These are phyloP conservation scores for Sporisorium exsertum DNA, from an alignment of 1,284 basidiomycete species.

Conservation along the genomic window DNA sequence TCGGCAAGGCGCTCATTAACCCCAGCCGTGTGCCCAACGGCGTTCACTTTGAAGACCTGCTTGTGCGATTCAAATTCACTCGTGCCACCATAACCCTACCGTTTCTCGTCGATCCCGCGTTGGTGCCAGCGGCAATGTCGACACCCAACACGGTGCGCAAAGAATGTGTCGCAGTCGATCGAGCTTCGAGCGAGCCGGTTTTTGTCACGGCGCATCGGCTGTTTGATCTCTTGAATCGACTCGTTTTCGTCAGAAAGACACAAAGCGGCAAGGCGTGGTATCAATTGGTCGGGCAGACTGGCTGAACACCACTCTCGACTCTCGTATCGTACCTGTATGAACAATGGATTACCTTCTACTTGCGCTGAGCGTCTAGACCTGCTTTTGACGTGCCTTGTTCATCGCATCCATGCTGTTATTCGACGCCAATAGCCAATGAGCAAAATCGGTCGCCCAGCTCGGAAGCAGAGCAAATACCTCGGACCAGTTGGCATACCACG, in stretches of 20 bases:
- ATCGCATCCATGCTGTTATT: slow-evolving; percentile 41
- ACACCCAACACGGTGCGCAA: slow-evolving; percentile 23
- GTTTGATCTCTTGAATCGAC: slow-evolving; percentile 14
- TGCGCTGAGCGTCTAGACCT: not conserved
- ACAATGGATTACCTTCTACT: not conserved
- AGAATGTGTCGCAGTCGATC: slow-evolving; percentile 20
- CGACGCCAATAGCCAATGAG: slow-evolving; percentile 39
- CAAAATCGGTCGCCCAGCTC: slow-evolving; percentile 42
- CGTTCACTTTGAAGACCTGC: slow-evolving; percentile 25
- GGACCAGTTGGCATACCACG: slow-evolving; percentile 60
- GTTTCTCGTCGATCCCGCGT: slow-evolving; percentile 12
- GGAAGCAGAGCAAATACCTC: slow-evolving; percentile 52
- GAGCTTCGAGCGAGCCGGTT: slow-evolving; percentile 27
- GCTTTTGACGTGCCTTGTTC: slow-evolving; percentile 29
- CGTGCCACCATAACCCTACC: slow-evolving; percentile 36
- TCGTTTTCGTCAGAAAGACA: slow-evolving; percentile 32
- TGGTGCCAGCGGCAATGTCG: not conserved
- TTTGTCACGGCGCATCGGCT: slow-evolving; percentile 34
- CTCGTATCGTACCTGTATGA: not conserved
- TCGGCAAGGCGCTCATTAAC: slow-evolving; percentile 21
- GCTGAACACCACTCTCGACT: too few relatives aligned
- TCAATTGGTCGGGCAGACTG: slow-evolving; percentile 29
- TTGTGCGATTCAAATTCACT: slow-evolving; percentile 36
- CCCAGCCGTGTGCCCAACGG: slow-evolving; percentile 4
- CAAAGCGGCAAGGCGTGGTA: slow-evolving; percentile 26